These are phyloP conservation scores for Phytophthora citrophthora DNA, from an alignment of 352 stramenopile species.

Conservation along the genomic window DNA sequence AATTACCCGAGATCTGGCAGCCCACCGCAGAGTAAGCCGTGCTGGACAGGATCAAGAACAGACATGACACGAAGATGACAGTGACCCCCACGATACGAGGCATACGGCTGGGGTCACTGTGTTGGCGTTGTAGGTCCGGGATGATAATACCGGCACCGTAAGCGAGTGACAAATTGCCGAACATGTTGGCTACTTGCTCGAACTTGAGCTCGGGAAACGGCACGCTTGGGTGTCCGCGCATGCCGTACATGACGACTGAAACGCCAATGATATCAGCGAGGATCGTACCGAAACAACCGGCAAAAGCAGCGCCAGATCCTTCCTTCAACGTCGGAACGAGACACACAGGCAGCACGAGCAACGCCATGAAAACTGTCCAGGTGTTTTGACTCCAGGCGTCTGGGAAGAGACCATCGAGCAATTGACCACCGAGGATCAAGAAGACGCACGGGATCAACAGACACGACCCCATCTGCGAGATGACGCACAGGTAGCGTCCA, in stretches of 20 bases:
- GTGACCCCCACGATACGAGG: slow-evolving; percentile 61
- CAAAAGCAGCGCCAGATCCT: slow-evolving; percentile 54
- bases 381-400: slow-evolving; percentile 50
- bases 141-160: slow-evolving; percentile 70
- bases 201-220: slow-evolving; percentile 56
- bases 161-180: slow-evolving; percentile 71
- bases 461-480: slow-evolving; percentile 62
- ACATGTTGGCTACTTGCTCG: slow-evolving; percentile 57
- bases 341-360: slow-evolving; percentile 53
- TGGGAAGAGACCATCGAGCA: slow-evolving; percentile 60
- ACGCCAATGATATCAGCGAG: slow-evolving; percentile 60
- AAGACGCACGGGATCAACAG: slow-evolving; percentile 58
- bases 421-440: slow-evolving; percentile 60
- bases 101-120: slow-evolving; percentile 64
- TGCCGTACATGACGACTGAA: slow-evolving; percentile 53
- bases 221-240: slow-evolving; percentile 54
- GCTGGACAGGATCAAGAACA: slow-evolving; percentile 57
- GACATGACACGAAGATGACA: slow-evolving; percentile 51
- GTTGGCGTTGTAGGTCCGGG: slow-evolving; percentile 60
- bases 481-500: slow-evolving; percentile 53
- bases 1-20: slow-evolving; percentile 69
- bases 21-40: slow-evolving; percentile 61
- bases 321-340: slow-evolving; percentile 69
- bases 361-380: slow-evolving; percentile 70
- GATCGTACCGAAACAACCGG: slow-evolving; percentile 62